Percentiles rank a stretch among this genome's conserved stretches.
Conservation (phyloP, 345 rosid genomes). For the Populus euphratica region DNA sequence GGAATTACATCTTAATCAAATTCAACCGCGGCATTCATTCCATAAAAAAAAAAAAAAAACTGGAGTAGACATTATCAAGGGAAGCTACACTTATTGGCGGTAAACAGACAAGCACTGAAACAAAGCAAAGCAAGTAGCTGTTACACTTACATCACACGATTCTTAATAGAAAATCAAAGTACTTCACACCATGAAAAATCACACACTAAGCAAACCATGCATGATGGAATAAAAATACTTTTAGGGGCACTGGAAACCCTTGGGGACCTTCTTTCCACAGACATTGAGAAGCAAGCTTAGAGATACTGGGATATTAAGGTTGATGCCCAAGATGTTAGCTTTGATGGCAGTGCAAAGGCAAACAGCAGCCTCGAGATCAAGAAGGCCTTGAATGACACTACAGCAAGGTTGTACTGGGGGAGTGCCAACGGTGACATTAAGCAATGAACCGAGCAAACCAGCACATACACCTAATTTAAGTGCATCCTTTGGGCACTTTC, state of each 20-base stretch:
- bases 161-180: no score
- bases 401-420: conserved; percentile 19
- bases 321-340: conserved; percentile 15
- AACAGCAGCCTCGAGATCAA: conserved; percentile 22
- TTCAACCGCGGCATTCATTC: no score
- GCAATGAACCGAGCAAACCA: conserved; percentile 6
- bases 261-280: conserved; percentile 14
- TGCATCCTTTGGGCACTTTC: conserved; percentile 16
- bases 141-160: no score
- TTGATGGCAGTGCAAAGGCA: conserved; percentile 24
- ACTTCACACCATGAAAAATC: no score
- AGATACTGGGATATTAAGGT: conserved; percentile 17
- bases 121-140: no score
- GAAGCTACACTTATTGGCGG: no score
- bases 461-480: conserved; percentile 19
- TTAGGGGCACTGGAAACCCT: conserved; percentile 18
- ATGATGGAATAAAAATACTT: no score
- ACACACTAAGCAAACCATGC: no score
- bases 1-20: no score
- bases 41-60: no score
- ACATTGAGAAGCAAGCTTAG: conserved; percentile 14
- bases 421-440: conserved; percentile 7
- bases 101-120: no score
- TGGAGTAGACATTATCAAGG: no score
- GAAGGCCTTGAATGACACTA: conserved; percentile 4